Base-by-base conservation (phyloP, 140 eudicot species). In the Stevia rebaudiana region DNA sequence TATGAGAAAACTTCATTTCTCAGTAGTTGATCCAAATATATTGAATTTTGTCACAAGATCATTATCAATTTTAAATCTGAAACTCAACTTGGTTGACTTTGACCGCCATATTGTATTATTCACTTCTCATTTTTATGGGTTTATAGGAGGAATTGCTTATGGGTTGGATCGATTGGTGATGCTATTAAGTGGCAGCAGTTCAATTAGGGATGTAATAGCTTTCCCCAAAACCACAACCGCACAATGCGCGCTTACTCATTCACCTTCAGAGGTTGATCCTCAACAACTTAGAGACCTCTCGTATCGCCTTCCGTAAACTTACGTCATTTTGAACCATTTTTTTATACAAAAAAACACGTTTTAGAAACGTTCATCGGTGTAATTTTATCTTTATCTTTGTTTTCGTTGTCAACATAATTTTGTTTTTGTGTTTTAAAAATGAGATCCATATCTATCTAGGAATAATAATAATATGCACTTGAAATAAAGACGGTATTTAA, bases 101-200 rank as follows among this genome's bases (percentile, higher is more conserved):
- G 47, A 57, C 23, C 6, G 36, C 11, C 36, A 55, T 3, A 67
- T 41, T 37, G 13, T 17, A 9, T 16, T 39, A 19, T 3, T 46
- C 36, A 35, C 44, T 23, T n/a, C 47, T 50, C 28, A 1, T 23
- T 0, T 0, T 10, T 8, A 41, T 16, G 41, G 25, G 24, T 49
- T 74, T 79, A 62, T 84, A 94, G 97, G 99, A 53, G 99, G 97
- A 51, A 94, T 94, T 22, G 99, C 99, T 8, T 94, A 66, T 75
- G 99, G 99, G 36, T 77, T 94, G 79, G 99, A 94, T 78, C 75
- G 97, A 61, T 68, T 94, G 79, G 86, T 81, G 75, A 94, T 94
- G 99, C 86, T 94, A 21, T 65, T 94, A 72, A 83, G 90, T 12
- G 88, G 94, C 6, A 83, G 94, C 43, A 82, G 65, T 61, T 94